Base-by-base conservation (phyloP, 768 basidiomycete genomes). In the Pluteus cervinus region DNA sequence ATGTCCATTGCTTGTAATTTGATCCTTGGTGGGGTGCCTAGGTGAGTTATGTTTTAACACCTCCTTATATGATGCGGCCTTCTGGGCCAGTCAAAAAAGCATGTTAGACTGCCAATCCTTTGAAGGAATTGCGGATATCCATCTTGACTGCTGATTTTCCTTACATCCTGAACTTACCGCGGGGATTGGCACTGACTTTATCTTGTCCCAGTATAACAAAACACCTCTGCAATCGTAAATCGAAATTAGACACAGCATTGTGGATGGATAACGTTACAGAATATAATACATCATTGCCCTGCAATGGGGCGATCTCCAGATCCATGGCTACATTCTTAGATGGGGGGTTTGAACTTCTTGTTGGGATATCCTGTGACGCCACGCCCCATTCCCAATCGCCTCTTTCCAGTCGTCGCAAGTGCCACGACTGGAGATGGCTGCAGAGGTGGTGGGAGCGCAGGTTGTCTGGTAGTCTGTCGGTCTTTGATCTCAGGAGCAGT, bases 301-400 rank as follows among this genome's bases (percentile, higher is more conserved):
- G n/a, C n/a, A n/a, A n/a, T n/a, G n/a, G n/a, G n/a, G n/a, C n/a
- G n/a, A n/a, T n/a, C n/a, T n/a, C n/a, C n/a, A n/a, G n/a, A n/a
- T n/a, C n/a, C n/a, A n/a, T n/a, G n/a, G 12, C 20, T 28, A 31
- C 40, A 24, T 37, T 37, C 29, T 58, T 40, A 64, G 30, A 55
- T 56, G 26, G 73, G 78, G n/a, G 62, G 53, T 56, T 80, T 82
- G 66, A 81, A 82, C 57, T 78, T 82, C 57, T 82, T 84, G 55
- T 81, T 84, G 16, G 73, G 48, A 50, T 82, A 82, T 3, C 75
- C 73, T 17, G 45, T 56, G 5, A 54, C 56, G 4, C 55, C 54
- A 46, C 73, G 62, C 12, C 76, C 77, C 78, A 82, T 80, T 0
- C 81, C 81, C 36, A 82, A 58, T 29, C 78, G 65, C 41, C 78